Base-by-base conservation (phyloP, 768 basidiomycete genomes). In the Amylocystis lapponica region DNA sequence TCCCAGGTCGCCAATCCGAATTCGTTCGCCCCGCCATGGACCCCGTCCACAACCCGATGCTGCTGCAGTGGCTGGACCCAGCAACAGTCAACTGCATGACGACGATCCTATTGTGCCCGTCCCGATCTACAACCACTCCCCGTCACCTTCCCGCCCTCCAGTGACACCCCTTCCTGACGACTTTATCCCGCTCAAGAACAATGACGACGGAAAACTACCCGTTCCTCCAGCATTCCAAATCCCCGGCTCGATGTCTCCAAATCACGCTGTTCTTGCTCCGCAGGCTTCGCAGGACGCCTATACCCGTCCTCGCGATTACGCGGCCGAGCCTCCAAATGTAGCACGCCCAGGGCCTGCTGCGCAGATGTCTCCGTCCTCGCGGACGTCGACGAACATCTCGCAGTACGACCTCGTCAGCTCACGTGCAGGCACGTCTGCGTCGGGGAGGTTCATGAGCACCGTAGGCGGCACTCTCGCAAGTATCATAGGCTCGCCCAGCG, bases 111-210 rank as follows among this genome's bases (percentile, higher is more conserved):
- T 39, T 36, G 2, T 9, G 32, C 53, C 53, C 3, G 58, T 63
- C 22, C 65, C 65, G 14, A 49, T 72, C 16, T 68, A 65, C 36
- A 67, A 65, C 42, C 40, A 48, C 51, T 23, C 65, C 60, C 17
- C 66, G 64, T 56, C 75, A 3, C 66, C 78, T 5, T 64, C 61
- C 2, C 64, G 73, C 35, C 57, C 60, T 3, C 55, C 59, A 16
- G 38, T 61, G 11, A 58, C 64, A 5, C 66, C 79, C 10, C 81
- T 79, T 4, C 77, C 71, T 0, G 83, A 86, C 36, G 75, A 76
- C 8, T 78, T 70, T 45, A 83, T 86, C 41, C 83, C 83, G 0
- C 48, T 48, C 3, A 59, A 66, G 14, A 58, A 62, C 4, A 76
- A 70, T 47, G 59, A 65, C 10, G 76, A 80, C 40, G 65, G 67